Base-by-base conservation (phyloP, 148 eudicot species). In the Agrostemma githago region DNA sequence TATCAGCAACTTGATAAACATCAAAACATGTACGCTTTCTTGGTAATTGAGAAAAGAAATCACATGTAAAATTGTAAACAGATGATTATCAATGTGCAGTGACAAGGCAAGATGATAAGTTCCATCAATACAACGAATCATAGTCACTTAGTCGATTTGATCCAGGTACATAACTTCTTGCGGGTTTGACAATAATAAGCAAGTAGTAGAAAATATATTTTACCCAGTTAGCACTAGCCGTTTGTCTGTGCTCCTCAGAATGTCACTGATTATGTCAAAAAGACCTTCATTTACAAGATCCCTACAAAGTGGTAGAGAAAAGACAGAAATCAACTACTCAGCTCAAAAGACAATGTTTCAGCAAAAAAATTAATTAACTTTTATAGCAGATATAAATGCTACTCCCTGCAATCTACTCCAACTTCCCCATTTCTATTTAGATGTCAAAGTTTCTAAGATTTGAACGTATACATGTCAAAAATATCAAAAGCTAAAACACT, bases 241-340 rank as follows among this genome's bases (percentile, higher is more conserved):
- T 67, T 89, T 84, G 82, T 92, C 95, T 81, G 86, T 82, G 77
- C 83, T 82, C 76, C 78, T 88, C 84, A 96, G 75, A 70, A 90
- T 80, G 78, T 92, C 91, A 74, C 88, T 83, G 74, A 96, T 78
- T 77, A 96, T 85, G 78, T 90, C 89, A 78, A 92, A 89, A 38
- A 96, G 84, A 77, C 97, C 99, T 84, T 92, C 97, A 79, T 74
- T 84, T 41, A 88, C 89, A 51, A 96, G 89, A 81, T 96, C 99
- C 94, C 99, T 96, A 75, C 79, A 77, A 61, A 68, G 54, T 2
- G 21, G 40, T 39, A 46, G n/a, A 56, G 40, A 68, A 26, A 68
- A 73, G 56, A 58, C 1, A 79, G 26, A 74, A 19, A 74, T 72
- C 54, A 77, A 12, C 19, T 37, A 48, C 66, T 71, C 39, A 17